phyloP scores from a whole-genome alignment of 768 basidiomycete species.

The Lyophyllum atratum region DNA sequence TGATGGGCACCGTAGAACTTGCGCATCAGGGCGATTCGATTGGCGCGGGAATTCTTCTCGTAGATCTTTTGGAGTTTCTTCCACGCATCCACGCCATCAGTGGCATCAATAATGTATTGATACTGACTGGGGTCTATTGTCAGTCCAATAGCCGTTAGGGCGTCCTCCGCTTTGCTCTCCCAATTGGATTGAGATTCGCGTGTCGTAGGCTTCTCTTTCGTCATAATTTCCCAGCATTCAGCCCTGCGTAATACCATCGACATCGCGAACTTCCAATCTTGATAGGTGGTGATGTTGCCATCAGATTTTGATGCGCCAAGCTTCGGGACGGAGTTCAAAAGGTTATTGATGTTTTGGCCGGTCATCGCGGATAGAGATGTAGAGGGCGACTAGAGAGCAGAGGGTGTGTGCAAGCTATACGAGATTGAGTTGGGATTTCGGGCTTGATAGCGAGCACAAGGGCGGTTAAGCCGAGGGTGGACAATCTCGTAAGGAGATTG shows the following conservation, averaged over 20 bases:
- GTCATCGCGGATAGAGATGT: too few species aligned
- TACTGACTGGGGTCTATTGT: conserved; percentile 21
- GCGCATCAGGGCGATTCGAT: conserved; percentile 21
- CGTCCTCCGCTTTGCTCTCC: conserved; percentile 14
- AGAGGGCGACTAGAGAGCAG: too few species aligned
- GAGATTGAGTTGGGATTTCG: too few species aligned
- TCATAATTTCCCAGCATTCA: conserved; percentile 10
- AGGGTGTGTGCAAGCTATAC: too few species aligned
- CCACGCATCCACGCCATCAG: conserved; percentile 9
- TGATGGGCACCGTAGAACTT: conserved; percentile 17
- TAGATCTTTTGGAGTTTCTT: conserved; percentile 13
- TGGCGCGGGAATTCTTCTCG: conserved; percentile 20
- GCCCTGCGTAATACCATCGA: conserved; percentile 9
- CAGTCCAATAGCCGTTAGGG: conserved; percentile 20
- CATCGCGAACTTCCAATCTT: conserved; percentile 19
- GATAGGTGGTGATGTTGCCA: conserved; percentile 19
- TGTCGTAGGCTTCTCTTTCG: not conserved
- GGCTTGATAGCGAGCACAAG: too few species aligned
- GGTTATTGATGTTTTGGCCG: too few species aligned
- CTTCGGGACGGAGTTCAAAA: conserved; percentile 1
- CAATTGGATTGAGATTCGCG: not conserved
- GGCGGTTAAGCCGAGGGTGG: too few species aligned
- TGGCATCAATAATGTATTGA: conserved; percentile 15
- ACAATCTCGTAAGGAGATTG: too few species aligned
- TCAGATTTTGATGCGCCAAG: not conserved